Evolutionary conservation across 2,329 filamentous ascomycete genomes (phyloP).

Genomic region (Neofusicoccum umdonicola): DNA sequence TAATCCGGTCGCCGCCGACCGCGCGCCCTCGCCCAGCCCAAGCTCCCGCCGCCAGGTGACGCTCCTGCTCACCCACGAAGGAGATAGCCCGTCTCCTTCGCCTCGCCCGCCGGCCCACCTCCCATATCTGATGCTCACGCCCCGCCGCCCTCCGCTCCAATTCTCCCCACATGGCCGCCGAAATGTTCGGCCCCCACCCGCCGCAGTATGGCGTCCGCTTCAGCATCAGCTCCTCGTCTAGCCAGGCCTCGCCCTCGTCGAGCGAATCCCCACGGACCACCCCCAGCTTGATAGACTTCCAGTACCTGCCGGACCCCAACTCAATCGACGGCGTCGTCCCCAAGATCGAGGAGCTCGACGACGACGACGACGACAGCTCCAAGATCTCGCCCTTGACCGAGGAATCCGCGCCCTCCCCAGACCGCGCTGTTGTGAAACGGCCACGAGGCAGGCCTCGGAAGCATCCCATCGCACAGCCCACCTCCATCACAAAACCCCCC

Average conservation of each 20-base stretch:
- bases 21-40: not conserved
- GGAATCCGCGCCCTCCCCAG: slow-evolving; percentile 31
- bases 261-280: slow-evolving; percentile 40
- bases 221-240: slow-evolving; percentile 42
- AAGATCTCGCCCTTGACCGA: slow-evolving; percentile 35
- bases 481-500: slow-evolving; percentile 65
- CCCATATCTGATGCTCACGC: not conserved
- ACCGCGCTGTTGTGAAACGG: slow-evolving; percentile 36
- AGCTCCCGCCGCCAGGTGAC: not conserved
- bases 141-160: not conserved
- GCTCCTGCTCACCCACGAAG: not conserved
- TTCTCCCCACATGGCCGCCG: slow-evolving; percentile 34
- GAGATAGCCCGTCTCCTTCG: not conserved
- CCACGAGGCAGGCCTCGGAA: slow-evolving; percentile 77
- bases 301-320: slow-evolving; percentile 25
- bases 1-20: slow-evolving; percentile 6
- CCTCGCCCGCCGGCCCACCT: not conserved
- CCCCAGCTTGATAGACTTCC: slow-evolving; percentile 28
- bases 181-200: slow-evolving; percentile 35
- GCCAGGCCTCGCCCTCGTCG: slow-evolving; percentile 41
- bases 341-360: slow-evolving; percentile 56
- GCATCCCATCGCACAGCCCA: slow-evolving; percentile 63
- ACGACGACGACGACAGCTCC: slow-evolving; percentile 39
- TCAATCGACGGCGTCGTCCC: slow-evolving; percentile 42
- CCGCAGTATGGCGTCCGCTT: slow-evolving; percentile 27